Conservation (phyloP, 2,329 filamentous ascomycete species). For the Aspergillus sp. region DNA sequence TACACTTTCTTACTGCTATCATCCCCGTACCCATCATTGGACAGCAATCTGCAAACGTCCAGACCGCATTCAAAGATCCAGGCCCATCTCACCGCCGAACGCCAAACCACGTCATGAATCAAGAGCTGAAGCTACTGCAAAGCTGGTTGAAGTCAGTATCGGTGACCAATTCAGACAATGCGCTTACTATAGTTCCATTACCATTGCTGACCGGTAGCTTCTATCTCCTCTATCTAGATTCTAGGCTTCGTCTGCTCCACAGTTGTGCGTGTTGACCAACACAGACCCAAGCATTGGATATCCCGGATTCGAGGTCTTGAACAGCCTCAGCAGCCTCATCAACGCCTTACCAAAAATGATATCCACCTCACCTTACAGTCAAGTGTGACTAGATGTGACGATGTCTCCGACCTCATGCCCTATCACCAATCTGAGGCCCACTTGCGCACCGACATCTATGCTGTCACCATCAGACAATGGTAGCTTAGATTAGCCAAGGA, state of each 20-base stretch:
- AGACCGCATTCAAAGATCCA: background rate
- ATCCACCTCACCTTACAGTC: background rate
- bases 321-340: background rate
- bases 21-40: no score
- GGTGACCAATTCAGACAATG: no score
- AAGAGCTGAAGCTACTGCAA: background rate
- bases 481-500: background rate
- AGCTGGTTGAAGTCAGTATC: background rate
- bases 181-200: background rate
- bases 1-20: no score
- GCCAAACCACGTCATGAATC: background rate
- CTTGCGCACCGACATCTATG: no score
- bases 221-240: background rate
- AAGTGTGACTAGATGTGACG: background rate
- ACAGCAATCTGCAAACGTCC: background rate
- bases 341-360: background rate
- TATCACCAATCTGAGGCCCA: background rate
- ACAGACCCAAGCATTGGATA: background rate
- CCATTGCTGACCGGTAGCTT: background rate
- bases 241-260: no score
- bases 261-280: background rate
- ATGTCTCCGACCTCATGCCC: background rate
- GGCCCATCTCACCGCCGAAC: background rate
- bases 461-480: background rate
- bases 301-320: background rate